Conservation (phyloP, 352 stramenopile species). For the Thalassiosira hispida region DNA sequence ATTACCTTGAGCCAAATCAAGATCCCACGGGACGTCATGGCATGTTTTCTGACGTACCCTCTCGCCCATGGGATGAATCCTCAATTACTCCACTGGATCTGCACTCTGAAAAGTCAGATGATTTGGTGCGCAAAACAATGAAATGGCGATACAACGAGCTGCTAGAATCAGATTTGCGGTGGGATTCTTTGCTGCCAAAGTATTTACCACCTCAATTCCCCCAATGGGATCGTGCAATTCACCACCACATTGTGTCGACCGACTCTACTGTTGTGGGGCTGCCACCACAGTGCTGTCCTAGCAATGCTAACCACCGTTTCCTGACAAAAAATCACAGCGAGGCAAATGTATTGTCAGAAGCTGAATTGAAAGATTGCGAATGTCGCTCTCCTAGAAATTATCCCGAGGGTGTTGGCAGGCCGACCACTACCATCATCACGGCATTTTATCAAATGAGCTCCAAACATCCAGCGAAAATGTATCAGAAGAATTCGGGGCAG, state of each 20-base stretch:
- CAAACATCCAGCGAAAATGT: slow-evolving; percentile 54
- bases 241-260: slow-evolving; percentile 21
- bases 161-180: slow-evolving; percentile 37
- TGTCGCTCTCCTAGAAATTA: slow-evolving; percentile 58
- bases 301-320: slow-evolving; percentile 34
- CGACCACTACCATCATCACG: slow-evolving; percentile 49
- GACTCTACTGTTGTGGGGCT: slow-evolving; percentile 43
- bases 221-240: slow-evolving; percentile 50
- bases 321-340: slow-evolving; percentile 50
- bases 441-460: slow-evolving; percentile 66
- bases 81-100: slow-evolving; percentile 41
- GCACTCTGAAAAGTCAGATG: slow-evolving; percentile 6
- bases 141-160: slow-evolving; percentile 37
- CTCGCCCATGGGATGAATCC: slow-evolving; percentile 48
- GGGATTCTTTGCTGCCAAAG: slow-evolving; percentile 23
- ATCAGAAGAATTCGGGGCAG: slow-evolving; percentile 47
- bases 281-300: slow-evolving; percentile 53
- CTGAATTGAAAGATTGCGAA: slow-evolving; percentile 51
- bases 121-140: slow-evolving; percentile 29
- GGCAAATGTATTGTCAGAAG: slow-evolving; percentile 41
- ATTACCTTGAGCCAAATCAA: slow-evolving; percentile 45
- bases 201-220: slow-evolving; percentile 60
- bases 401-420: slow-evolving; percentile 25
- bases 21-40: slow-evolving; percentile 29
- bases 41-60: slow-evolving; percentile 38